These are phyloP conservation scores for Meira nashicola DNA, from an alignment of 1,284 basidiomycete species.

Conservation along the genomic window DNA sequence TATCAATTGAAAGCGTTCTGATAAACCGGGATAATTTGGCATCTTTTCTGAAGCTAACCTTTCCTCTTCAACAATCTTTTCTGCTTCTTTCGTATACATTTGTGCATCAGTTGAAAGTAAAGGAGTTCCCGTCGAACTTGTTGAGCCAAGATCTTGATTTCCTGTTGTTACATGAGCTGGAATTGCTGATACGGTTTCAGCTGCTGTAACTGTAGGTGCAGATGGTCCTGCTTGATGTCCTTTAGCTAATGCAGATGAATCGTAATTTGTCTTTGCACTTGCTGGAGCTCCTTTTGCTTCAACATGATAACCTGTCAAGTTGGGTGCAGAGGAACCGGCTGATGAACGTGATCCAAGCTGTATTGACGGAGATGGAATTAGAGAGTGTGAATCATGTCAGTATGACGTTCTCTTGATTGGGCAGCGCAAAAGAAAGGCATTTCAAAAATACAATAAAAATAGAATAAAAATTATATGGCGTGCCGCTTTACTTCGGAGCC, in stretches of 20 bases:
- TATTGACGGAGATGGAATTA: too few relatives aligned
- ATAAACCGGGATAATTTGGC: constrained; percentile 42
- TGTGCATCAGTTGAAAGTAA: background rate
- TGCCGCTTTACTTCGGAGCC: too few relatives aligned
- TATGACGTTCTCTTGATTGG: too few relatives aligned
- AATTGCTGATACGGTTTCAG: background rate
- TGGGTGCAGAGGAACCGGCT: too few relatives aligned
- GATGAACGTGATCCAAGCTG: too few relatives aligned
- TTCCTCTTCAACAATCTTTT: constrained; percentile 43
- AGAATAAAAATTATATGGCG: too few relatives aligned
- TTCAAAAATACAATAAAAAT: too few relatives aligned
- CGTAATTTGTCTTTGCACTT: background rate
- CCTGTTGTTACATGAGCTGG: constrained; percentile 2
- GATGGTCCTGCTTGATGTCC: background rate
- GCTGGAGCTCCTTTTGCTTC: constrained; percentile 6
- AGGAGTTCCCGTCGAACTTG: background rate
- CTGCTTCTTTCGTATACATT: constrained; percentile 31
- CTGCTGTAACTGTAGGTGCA: background rate
- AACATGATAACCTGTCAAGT: background rate
- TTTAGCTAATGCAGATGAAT: background rate
- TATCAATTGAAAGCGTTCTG: constrained; percentile 42
- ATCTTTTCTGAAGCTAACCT: constrained; percentile 39
- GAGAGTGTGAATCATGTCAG: too few relatives aligned
- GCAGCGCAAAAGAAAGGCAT: too few relatives aligned
- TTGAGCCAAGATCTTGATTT: background rate